phyloP scores from a whole-genome alignment of 352 stramenopile species.

The Phytophthora chlamydospora region DNA sequence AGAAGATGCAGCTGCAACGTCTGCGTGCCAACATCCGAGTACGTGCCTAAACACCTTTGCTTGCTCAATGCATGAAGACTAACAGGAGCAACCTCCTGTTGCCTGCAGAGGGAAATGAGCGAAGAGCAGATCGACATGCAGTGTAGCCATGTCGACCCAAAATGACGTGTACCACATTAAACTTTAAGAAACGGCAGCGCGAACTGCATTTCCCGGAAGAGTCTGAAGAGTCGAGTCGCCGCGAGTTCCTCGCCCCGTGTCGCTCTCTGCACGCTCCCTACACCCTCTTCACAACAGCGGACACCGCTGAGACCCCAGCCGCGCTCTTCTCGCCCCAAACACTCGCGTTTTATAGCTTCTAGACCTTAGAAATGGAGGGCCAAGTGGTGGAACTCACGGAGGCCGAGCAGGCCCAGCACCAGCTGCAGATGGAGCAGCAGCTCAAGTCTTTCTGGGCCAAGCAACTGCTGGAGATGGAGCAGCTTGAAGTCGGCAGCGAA shows the following conservation, averaged over 20 bases:
- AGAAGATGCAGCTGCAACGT: slow-evolving; percentile 55
- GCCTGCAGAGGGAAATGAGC: slow-evolving; percentile 32
- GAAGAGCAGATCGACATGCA: slow-evolving; percentile 11
- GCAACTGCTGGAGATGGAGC: slow-evolving; percentile 92
- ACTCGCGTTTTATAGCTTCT: slow-evolving; percentile 8
- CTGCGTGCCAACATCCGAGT: slow-evolving; percentile 55
- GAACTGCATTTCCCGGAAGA: slow-evolving; percentile 22
- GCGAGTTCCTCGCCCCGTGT: slow-evolving; percentile 2
- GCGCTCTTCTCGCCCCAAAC: background rate
- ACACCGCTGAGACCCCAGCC: background rate
- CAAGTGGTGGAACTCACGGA: slow-evolving; percentile 89
- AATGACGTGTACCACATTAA: background rate
- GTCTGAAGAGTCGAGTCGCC: slow-evolving; percentile 31
- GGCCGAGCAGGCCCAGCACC: slow-evolving; percentile 84
- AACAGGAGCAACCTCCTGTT: background rate
- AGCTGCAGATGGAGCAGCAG: slow-evolving; percentile 89
- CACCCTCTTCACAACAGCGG: background rate
- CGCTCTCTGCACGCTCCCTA: background rate
- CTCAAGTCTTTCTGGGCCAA: slow-evolving; percentile 94
- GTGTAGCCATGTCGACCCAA: background rate
- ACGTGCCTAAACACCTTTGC: slow-evolving; percentile 2
- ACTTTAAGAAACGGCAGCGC: background rate
- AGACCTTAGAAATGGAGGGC: slow-evolving; percentile 63
- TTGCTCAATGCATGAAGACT: background rate
- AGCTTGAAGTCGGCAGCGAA: slow-evolving; percentile 92